Evolutionary conservation across 2,329 filamentous ascomycete genomes (phyloP).

Genomic region (Penicillium sp.): DNA sequence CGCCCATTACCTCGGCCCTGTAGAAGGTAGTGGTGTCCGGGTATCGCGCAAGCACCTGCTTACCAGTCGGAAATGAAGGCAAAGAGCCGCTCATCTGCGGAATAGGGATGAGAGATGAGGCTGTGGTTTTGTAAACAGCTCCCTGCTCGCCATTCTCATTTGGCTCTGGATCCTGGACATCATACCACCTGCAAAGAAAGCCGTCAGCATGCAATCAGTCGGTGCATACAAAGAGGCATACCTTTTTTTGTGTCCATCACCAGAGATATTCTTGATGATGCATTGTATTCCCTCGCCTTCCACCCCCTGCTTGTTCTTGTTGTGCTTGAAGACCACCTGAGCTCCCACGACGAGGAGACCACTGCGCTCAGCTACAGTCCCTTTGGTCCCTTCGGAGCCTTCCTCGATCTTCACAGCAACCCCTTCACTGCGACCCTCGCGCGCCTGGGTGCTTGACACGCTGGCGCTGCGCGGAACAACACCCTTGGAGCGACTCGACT

Average conservation of each 20-base stretch:
- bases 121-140: constrained; percentile 66
- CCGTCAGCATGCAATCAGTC: constrained; percentile 12
- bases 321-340: constrained; percentile 54
- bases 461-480: constrained; percentile 42
- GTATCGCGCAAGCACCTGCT: constrained; percentile 75
- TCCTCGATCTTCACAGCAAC: constrained; percentile 46
- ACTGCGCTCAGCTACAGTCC: constrained; percentile 45
- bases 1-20: constrained; percentile 75
- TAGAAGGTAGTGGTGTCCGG: constrained; percentile 86
- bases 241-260: constrained; percentile 70
- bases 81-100: constrained; percentile 61
- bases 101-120: constrained; percentile 75
- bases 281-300: constrained; percentile 67
- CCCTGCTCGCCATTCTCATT: constrained; percentile 67
- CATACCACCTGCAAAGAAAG: constrained; percentile 54
- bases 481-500: constrained; percentile 46
- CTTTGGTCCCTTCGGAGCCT: constrained; percentile 44
- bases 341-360: constrained; percentile 48
- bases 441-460: constrained; percentile 43
- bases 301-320: constrained; percentile 52
- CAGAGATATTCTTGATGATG: constrained; percentile 72
- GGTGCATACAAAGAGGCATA: constrained; percentile 23
- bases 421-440: constrained; percentile 40
- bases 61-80: constrained; percentile 64
- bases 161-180: constrained; percentile 77